Conservation (phyloP, 179 eudicot species). For the Beta lomatogona region DNA sequence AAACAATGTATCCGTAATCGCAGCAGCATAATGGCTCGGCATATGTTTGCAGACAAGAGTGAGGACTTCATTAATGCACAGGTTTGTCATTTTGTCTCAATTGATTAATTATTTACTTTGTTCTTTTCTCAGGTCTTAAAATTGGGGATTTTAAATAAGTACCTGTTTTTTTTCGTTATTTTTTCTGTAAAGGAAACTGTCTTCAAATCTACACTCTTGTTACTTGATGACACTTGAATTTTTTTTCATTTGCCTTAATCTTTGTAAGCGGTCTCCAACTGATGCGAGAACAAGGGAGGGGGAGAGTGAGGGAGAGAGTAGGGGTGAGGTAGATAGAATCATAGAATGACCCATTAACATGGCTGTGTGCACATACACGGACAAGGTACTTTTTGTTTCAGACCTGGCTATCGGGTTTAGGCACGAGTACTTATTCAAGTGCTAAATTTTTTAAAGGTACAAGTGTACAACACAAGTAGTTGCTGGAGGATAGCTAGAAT, state of each 20-base stretch:
- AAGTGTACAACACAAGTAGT: not conserved
- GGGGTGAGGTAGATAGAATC: not conserved
- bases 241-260: not conserved
- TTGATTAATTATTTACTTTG: not conserved
- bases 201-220: not conserved
- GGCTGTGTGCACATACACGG: not conserved
- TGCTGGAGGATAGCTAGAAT: not conserved
- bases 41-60: conserved; percentile 82
- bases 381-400: not conserved
- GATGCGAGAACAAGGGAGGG: not conserved
- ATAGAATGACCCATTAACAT: too few species aligned
- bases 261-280: not conserved
- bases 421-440: not conserved
- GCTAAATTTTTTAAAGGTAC: too few species aligned
- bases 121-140: not conserved
- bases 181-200: not conserved
- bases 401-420: not conserved
- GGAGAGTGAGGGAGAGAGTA: not conserved
- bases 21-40: conserved; percentile 97
- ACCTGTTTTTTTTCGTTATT: conserved; percentile 7
- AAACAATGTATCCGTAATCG: conserved; percentile 95
- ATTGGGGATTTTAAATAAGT: not conserved
- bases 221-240: not conserved
- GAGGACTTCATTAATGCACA: conserved; percentile 93
- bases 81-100: conserved; percentile 39